Conservation (phyloP, 2,329 filamentous ascomycete species). For the Clarireedia homoeocarpa region DNA sequence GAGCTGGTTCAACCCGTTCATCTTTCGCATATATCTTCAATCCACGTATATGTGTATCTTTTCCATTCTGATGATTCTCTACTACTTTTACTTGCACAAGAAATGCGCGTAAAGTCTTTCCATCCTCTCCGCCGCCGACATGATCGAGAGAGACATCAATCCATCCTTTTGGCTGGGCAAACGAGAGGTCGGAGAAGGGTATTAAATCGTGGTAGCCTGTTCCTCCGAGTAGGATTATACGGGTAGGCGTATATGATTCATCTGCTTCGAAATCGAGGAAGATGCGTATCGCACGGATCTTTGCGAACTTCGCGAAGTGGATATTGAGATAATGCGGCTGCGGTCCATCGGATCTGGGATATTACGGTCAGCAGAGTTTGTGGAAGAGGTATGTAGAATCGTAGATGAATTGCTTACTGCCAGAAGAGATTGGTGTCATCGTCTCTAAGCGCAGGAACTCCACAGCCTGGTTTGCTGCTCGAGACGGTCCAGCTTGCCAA, state of each 20-base stretch:
- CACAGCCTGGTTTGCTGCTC: slow-evolving; percentile 72
- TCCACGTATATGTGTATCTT: slow-evolving; percentile 93
- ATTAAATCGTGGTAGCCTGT: slow-evolving; percentile 88
- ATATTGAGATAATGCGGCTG: slow-evolving; percentile 78
- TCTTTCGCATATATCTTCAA: slow-evolving; percentile 68
- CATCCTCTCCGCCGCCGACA: slow-evolving; percentile 51
- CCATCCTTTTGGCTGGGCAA: slow-evolving; percentile 80
- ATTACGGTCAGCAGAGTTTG: background rate
- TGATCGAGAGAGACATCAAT: slow-evolving; percentile 69
- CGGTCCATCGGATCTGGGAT: slow-evolving; percentile 66
- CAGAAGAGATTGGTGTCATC: slow-evolving; percentile 69
- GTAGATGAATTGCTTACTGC: slow-evolving; percentile 48
- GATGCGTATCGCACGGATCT: slow-evolving; percentile 70
- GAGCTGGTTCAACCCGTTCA: slow-evolving; percentile 20
- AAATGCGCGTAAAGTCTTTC: slow-evolving; percentile 75
- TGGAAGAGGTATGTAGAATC: background rate
- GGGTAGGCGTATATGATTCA: slow-evolving; percentile 93
- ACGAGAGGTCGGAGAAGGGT: slow-evolving; percentile 73
- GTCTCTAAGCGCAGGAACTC: slow-evolving; percentile 66
- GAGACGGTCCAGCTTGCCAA: slow-evolving; percentile 77
- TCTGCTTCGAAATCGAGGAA: slow-evolving; percentile 88
- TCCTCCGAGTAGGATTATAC: slow-evolving; percentile 81
- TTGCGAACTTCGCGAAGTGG: slow-evolving; percentile 77
- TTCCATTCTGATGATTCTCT: slow-evolving; percentile 98
- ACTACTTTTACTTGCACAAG: slow-evolving; percentile 84